Percentiles rank a stretch among this genome's conserved stretches.
These are phyloP conservation scores for Guadua angustifolia DNA, from an alignment of 176 grass and related monocot genomes.

Conservation along the genomic window DNA sequence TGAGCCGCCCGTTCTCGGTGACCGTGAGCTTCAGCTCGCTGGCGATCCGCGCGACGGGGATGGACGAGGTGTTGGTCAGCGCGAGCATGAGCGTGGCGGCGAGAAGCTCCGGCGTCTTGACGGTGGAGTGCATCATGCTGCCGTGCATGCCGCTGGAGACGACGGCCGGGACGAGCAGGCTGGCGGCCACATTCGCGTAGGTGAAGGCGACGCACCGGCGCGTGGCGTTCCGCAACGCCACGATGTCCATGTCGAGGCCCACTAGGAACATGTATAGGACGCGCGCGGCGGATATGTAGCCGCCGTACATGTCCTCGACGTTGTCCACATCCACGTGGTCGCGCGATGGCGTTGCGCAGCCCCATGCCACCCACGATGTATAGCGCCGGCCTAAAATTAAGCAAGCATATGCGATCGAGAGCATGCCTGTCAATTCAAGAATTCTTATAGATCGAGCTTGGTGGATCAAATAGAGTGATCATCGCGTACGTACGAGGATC, in stretches of 20 bases:
- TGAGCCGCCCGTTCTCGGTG: slow-evolving; percentile 48
- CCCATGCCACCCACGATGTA: slow-evolving; percentile 52
- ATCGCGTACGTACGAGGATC: slow-evolving; percentile 43
- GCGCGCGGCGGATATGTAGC: slow-evolving; percentile 28
- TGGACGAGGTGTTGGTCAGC: slow-evolving; percentile 43
- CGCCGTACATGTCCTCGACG: slow-evolving; percentile 58
- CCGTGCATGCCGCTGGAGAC: slow-evolving; percentile 56
- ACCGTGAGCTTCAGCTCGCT: slow-evolving; percentile 49
- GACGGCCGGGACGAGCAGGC: slow-evolving; percentile 43
- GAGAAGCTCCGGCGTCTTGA: slow-evolving; percentile 56
- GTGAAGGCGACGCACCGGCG: slow-evolving; percentile 44
- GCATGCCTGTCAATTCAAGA: neutral
- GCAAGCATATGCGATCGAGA: neutral
- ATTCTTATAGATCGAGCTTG: neutral
- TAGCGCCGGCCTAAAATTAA: slow-evolving; percentile 35
- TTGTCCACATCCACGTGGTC: slow-evolving; percentile 61
- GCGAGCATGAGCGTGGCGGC: slow-evolving; percentile 58
- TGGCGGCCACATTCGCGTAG: slow-evolving; percentile 57
- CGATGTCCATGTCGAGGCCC: slow-evolving; percentile 50
- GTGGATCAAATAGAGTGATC: neutral
- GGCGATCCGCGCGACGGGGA: slow-evolving; percentile 33
- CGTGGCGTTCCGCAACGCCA: slow-evolving; percentile 36
- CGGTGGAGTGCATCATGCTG: slow-evolving; percentile 72
- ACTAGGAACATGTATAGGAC: slow-evolving; percentile 60
- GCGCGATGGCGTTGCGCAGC: slow-evolving; percentile 45